Evolutionary conservation across 2,329 filamentous ascomycete genomes (phyloP).

Genomic region (Fusarium austroafricanum): DNA sequence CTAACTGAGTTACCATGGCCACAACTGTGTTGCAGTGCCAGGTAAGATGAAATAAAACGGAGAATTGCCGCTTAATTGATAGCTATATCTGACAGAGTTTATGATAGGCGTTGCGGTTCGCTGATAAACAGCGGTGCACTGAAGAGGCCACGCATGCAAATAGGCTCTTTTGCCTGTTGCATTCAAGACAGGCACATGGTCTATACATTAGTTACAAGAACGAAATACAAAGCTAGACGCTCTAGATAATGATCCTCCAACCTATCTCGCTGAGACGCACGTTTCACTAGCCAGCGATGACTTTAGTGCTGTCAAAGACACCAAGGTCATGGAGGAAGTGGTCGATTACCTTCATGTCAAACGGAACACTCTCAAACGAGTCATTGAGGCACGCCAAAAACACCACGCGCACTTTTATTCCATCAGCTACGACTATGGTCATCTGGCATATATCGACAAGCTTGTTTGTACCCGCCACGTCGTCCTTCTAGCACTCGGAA

Average conservation of each 20-base stretch:
- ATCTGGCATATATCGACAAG: slow-evolving; percentile 44
- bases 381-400: slow-evolving; percentile 44
- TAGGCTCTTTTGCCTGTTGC: slow-evolving; percentile 43
- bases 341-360: slow-evolving; percentile 41
- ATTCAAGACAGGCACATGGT: slow-evolving; percentile 40
- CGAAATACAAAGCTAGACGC: slow-evolving; percentile 42
- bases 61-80: rapidly evolving
- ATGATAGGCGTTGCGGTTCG: slow-evolving; percentile 31
- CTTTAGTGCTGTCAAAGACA: slow-evolving; percentile 28
- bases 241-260: slow-evolving; percentile 29
- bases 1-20: background rate
- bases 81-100: background rate
- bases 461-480: slow-evolving; percentile 41
- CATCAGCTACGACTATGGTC: slow-evolving; percentile 40
- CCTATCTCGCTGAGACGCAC: slow-evolving; percentile 21
- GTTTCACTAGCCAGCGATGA: slow-evolving; percentile 39
- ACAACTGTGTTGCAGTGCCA: slow-evolving; percentile 3
- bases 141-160: slow-evolving; percentile 53
- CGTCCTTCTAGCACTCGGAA: slow-evolving; percentile 28
- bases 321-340: slow-evolving; percentile 22
- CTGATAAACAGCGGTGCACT: slow-evolving; percentile 68
- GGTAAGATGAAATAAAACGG: background rate
- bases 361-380: slow-evolving; percentile 37
- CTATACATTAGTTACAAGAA: slow-evolving; percentile 46
- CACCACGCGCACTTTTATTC: slow-evolving; percentile 46